Base-by-base conservation (phyloP, 2,329 filamentous ascomycete genomes). In the Fusarium multiceps region DNA sequence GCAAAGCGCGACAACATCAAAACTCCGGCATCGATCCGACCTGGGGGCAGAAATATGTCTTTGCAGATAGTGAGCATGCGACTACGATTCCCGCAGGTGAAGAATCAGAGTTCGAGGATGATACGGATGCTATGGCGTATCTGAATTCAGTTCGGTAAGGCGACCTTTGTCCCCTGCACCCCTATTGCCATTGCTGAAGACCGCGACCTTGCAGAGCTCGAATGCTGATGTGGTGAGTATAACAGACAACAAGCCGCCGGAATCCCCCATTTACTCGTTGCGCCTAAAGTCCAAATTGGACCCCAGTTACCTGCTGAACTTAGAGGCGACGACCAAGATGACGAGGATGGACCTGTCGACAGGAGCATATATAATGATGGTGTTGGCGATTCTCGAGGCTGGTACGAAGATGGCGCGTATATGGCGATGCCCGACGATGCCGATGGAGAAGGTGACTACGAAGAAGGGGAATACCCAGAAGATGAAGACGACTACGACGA, bases 391-490 rank as follows among this genome's bases (percentile, higher is more conserved):
- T 81, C 84, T 23, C 81, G 86, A 58, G 92, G 91, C 13, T 90
- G 88, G 75, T 96, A 93, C 77, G 83, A 89, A 18, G 92, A 97
- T 72, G 94, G 93, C 50, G 92, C 93, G 40, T 97, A 93, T 77
- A 88, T 91, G 25, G 92, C 90, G 6, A 83, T 86, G 4, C 85
- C 88, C 0, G 80, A 84, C 28, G 71, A 71, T 25, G 69, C 77
- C 46, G 74, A 76, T 13, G 76, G 78, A 25, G 70, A 76, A 16
- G 59, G 71, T 16, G 70, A 73, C 20, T 62, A 75, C 13, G 77
- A 78, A n/a, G 76, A 78, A 20, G 71, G 66, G 11, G 71, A 76
- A 25, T 66, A 68, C 14, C 61, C 65, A 2, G 71, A 76, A 20
- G 74, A 75, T 7, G 63, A 70, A 14, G 71, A 78, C 16, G 69